Conservation (phyloP, 1,284 basidiomycete species). For the Kwoniella shivajii region DNA sequence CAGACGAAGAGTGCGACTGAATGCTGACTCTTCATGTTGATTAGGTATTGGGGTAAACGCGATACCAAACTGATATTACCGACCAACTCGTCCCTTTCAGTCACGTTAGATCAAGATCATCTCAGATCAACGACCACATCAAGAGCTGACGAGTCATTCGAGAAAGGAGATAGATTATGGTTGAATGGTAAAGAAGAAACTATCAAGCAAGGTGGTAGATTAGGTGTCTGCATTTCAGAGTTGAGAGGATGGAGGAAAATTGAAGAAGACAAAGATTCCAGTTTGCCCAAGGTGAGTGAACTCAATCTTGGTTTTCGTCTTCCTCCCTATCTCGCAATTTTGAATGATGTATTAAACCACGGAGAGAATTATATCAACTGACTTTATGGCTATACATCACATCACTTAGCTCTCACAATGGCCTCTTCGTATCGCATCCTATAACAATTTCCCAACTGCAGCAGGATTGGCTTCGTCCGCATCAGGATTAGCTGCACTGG, state of each 20-base stretch:
- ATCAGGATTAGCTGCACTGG: constrained; percentile 93
- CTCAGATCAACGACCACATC: constrained; percentile 92
- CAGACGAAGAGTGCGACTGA: neutral
- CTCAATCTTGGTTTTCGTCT: neutral
- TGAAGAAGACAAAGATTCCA: constrained; percentile 70
- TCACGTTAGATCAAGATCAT: constrained; percentile 96
- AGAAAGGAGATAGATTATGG: constrained; percentile 77
- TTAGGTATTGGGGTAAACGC: constrained; percentile 98
- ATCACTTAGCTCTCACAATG: constrained; percentile 66
- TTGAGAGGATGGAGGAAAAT: constrained; percentile 75
- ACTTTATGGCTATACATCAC: neutral
- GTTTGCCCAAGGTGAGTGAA: constrained; percentile 54
- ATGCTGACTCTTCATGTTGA: constrained; percentile 24
- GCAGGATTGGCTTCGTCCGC: constrained; percentile 97
- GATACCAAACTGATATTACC: constrained; percentile 93
- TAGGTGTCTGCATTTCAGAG: constrained; percentile 84
- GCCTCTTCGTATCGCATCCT: constrained; percentile 83
- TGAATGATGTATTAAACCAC: too few relatives aligned
- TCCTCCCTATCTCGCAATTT: too few relatives aligned
- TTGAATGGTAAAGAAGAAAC: constrained; percentile 88
- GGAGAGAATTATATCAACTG: too few relatives aligned
- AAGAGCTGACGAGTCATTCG: constrained; percentile 75
- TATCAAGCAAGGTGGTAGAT: constrained; percentile 78
- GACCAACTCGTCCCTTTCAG: constrained; percentile 95
- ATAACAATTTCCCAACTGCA: constrained; percentile 99